phyloP scores from a whole-genome alignment of 169 alveolate species.

The Eimeria praecox region DNA sequence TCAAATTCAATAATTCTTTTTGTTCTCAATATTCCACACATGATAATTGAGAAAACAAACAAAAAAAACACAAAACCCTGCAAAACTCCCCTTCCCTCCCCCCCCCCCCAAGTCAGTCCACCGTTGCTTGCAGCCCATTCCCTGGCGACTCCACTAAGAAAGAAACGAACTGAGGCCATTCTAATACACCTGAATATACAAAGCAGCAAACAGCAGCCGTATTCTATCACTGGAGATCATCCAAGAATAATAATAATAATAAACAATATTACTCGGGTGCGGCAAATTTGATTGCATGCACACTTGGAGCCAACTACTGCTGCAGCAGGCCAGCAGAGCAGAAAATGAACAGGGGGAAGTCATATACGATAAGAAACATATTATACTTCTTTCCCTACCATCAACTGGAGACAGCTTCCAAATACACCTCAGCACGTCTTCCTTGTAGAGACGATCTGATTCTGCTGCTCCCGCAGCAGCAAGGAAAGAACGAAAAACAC shows the following conservation, averaged over 20 bases:
- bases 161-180: constrained; percentile 64
- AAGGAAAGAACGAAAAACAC: constrained; percentile 35
- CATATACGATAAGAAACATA: background rate
- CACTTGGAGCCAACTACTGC: no score
- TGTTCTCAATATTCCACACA: no score
- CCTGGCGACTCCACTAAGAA: constrained; percentile 59
- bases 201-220: background rate
- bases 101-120: no score
- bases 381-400: background rate
- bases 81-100: no score
- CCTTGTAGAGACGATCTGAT: constrained; percentile 34
- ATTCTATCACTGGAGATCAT: no score
- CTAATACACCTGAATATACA: constrained; percentile 61
- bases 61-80: no score
- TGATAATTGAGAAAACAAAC: no score
- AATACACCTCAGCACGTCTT: constrained; percentile 67
- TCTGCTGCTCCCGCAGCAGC: background rate
- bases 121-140: constrained; percentile 3
- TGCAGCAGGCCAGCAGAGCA: constrained; percentile 2
- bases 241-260: no score
- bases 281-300: no score
- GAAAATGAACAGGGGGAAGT: no score
- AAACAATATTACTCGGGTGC: no score
- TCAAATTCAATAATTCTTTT: no score
- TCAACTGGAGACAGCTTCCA: constrained; percentile 79